A percentile compares a stretch with the other conserved stretches of the same genome.
Evolutionary conservation across 208 protist genomes (phyloP).

Genomic region (Leishmania mexicana): DNA sequence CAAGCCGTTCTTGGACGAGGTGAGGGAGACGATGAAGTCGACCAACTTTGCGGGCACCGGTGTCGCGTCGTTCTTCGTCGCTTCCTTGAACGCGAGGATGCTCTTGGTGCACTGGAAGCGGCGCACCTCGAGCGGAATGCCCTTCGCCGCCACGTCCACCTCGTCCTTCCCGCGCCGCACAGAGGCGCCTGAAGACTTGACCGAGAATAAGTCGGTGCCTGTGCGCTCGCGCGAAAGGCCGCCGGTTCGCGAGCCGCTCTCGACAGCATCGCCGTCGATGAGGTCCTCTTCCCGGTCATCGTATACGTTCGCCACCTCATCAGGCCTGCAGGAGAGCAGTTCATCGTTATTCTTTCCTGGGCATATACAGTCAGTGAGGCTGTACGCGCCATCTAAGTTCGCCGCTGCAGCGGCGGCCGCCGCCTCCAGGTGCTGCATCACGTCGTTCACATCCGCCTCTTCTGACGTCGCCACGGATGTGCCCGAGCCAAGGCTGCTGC

Average conservation of each 20-base stretch:
- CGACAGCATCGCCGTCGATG: neutral
- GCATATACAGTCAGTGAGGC: neutral
- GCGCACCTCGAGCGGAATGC: constrained; percentile 20
- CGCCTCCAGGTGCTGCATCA: constrained; percentile 4
- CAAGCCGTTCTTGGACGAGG: constrained; percentile 10
- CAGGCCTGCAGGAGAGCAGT: neutral
- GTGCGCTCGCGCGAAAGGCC: neutral
- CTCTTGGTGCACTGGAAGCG: constrained; percentile 52
- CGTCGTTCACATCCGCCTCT: neutral
- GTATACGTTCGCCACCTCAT: neutral
- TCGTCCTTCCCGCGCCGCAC: constrained; percentile 4
- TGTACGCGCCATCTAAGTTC: neutral
- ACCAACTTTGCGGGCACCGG: constrained; percentile 28
- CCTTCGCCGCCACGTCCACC: constrained; percentile 18
- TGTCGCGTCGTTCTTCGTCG: constrained; percentile 41
- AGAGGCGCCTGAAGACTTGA: neutral
- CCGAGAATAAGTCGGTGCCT: neutral
- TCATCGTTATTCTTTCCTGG: neutral
- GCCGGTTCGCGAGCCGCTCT: neutral
- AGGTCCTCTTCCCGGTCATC: neutral
- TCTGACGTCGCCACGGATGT: neutral
- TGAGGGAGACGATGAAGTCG: constrained; percentile 29
- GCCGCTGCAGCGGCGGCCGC: constrained; percentile 3
- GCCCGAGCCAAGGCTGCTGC: neutral
- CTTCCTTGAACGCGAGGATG: constrained; percentile 34